Percentiles rank a stretch among this genome's conserved stretches.
Conservation (phyloP, 2,329 filamentous ascomycete species). For the Beauveria australis region DNA sequence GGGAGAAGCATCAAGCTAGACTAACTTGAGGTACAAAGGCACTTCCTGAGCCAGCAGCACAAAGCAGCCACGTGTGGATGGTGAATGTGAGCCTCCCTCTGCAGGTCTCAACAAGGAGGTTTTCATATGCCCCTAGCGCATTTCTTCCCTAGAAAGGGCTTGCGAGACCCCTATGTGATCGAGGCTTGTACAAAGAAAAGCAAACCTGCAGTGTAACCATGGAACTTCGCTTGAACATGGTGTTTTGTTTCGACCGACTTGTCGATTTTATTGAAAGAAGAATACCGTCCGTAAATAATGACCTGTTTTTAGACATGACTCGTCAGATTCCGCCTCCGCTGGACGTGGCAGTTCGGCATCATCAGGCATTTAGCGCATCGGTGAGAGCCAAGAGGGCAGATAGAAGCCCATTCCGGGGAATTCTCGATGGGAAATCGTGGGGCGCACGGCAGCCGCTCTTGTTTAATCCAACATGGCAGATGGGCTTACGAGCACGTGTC, state of each 20-base stretch:
- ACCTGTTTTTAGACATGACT: neutral
- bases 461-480: neutral
- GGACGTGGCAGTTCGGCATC: neutral
- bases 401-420: neutral
- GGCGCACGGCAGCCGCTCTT: neutral
- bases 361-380: neutral
- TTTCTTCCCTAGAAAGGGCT: neutral
- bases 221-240: neutral
- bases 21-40: neutral
- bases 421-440: neutral
- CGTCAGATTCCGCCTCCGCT: neutral
- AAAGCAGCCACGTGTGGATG: neutral
- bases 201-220: neutral
- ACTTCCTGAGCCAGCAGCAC: neutral
- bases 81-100: too few species aligned
- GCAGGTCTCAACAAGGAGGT: neutral
- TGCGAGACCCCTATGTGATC: neutral
- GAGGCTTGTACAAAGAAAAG: neutral
- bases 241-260: neutral
- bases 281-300: neutral
- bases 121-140: neutral
- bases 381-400: neutral
- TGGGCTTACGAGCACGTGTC: neutral
- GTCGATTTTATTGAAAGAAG: neutral
- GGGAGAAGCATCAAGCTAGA: neutral